Percentiles rank a stretch among this genome's conserved stretches.
phyloP scores from a whole-genome alignment of 1,139 yeast genomes.

The Lodderomyces theae region DNA sequence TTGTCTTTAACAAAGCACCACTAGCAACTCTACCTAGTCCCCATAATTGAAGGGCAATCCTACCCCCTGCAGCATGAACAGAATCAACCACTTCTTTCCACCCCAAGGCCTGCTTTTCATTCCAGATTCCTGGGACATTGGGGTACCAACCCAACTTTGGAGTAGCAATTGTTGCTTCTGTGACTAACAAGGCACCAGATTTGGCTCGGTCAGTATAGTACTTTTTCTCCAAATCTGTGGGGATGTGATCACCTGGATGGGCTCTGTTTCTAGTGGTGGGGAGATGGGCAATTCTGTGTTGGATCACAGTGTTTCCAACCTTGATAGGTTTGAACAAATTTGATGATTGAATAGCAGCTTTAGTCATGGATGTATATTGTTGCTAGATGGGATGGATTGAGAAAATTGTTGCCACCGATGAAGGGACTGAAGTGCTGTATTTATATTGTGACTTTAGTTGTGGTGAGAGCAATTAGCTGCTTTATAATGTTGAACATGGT shows the following conservation, averaged over 20 bases:
- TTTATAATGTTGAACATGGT: too few relatives aligned
- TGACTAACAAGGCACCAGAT: slow-evolving; percentile 50
- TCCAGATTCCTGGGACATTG: slow-evolving; percentile 55
- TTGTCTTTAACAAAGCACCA: slow-evolving; percentile 38
- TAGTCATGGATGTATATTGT: slow-evolving; percentile 10
- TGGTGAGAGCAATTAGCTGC: too few relatives aligned
- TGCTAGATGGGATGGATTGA: not conserved
- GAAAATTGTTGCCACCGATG: too few relatives aligned
- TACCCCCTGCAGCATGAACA: slow-evolving; percentile 16
- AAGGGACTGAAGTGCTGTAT: too few relatives aligned
- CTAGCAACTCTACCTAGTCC: slow-evolving; percentile 55
- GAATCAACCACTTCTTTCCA: slow-evolving; percentile 52
- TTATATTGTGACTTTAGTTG: too few relatives aligned
- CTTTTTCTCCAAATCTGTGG: slow-evolving; percentile 45
- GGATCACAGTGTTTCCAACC: slow-evolving; percentile 36
- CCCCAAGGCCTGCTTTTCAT: slow-evolving; percentile 41
- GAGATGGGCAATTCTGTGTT: slow-evolving; percentile 48
- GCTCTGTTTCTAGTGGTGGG: slow-evolving; percentile 58
- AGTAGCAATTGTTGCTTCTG: slow-evolving; percentile 35
- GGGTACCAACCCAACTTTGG: slow-evolving; percentile 35
- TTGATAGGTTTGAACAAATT: slow-evolving; percentile 50
- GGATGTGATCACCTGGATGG: slow-evolving; percentile 36
- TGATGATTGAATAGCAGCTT: slow-evolving; percentile 13
- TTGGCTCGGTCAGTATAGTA: slow-evolving; percentile 56
- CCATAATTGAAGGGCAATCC: slow-evolving; percentile 56